Evolutionary conservation across 2,329 filamentous ascomycete genomes (phyloP).

Genomic region (Nemania sp.): DNA sequence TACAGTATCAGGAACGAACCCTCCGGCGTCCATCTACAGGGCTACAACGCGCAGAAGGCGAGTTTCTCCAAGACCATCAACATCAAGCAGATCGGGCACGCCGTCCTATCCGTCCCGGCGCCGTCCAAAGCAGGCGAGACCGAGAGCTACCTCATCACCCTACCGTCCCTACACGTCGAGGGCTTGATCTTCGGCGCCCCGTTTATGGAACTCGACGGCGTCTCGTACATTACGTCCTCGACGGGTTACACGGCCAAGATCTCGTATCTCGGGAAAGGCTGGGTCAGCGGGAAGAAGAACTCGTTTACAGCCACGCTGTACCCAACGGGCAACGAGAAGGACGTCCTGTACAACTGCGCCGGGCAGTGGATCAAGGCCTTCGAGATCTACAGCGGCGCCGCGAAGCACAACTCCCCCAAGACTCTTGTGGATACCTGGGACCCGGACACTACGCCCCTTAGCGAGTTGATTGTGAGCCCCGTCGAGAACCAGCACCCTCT

Average conservation of each 20-base stretch:
- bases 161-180: constrained; percentile 52
- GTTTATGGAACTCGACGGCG: constrained; percentile 53
- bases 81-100: constrained; percentile 55
- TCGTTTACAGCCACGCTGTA: constrained; percentile 50
- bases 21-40: constrained; percentile 51
- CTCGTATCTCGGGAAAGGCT: constrained; percentile 50
- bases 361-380: constrained; percentile 51
- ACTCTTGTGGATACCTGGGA: constrained; percentile 45
- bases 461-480: constrained; percentile 46
- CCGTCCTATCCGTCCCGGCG: constrained; percentile 52
- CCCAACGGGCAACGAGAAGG: constrained; percentile 43
- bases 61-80: constrained; percentile 54
- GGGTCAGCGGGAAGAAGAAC: constrained; percentile 51
- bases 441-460: constrained; percentile 36
- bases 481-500: constrained; percentile 75
- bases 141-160: constrained; percentile 53
- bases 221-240: constrained; percentile 50
- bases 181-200: constrained; percentile 52
- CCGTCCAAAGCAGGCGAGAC: constrained; percentile 40
- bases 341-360: constrained; percentile 43
- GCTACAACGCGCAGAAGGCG: constrained; percentile 57
- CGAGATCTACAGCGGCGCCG: constrained; percentile 37
- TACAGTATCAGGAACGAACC: constrained; percentile 51
- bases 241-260: constrained; percentile 52
- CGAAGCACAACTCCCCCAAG: constrained; percentile 37